A percentile compares a stretch with the other conserved stretches of the same genome.
phyloP scores from a whole-genome alignment of 495 filamentous ascomycete species.

The Xylaria curta region DNA sequence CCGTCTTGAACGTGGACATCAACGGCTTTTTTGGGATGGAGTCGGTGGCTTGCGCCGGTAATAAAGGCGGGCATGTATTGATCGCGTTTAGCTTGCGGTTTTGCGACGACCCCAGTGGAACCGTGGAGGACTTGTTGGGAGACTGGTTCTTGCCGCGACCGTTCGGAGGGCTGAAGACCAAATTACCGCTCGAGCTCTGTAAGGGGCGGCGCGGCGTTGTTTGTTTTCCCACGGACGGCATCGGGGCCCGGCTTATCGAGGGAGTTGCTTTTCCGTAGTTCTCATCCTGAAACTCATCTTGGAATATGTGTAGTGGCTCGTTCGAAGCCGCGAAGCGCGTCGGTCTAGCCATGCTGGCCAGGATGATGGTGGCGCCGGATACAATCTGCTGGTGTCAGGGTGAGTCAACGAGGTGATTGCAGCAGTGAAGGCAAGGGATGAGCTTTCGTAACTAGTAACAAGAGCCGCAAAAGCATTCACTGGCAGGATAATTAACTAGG shows the following conservation, averaged over 20 bases:
- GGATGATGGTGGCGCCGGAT: slow-evolving; percentile 22
- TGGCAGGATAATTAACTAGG: slow-evolving; percentile 23
- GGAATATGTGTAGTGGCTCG: slow-evolving; percentile 67
- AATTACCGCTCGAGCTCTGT: slow-evolving; percentile 58
- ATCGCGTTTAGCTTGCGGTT: slow-evolving; percentile 60
- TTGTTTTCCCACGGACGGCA: slow-evolving; percentile 54
- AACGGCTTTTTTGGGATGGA: slow-evolving; percentile 81
- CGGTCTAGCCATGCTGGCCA: slow-evolving; percentile 56
- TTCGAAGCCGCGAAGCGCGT: slow-evolving; percentile 63
- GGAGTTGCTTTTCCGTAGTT: slow-evolving; percentile 50
- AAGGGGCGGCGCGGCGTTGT: slow-evolving; percentile 51
- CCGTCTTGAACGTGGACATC: slow-evolving; percentile 64
- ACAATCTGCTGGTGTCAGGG: slow-evolving; percentile 8
- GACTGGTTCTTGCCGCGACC: slow-evolving; percentile 60
- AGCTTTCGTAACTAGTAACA: neutral
- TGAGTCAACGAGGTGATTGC: slow-evolving; percentile 14
- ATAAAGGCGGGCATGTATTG: slow-evolving; percentile 73
- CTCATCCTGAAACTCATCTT: slow-evolving; percentile 57
- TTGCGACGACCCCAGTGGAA: slow-evolving; percentile 52
- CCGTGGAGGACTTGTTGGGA: slow-evolving; percentile 56
- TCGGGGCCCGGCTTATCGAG: slow-evolving; percentile 58
- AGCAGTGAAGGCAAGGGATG: slow-evolving; percentile 20
- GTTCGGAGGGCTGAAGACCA: slow-evolving; percentile 63
- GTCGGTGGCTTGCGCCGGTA: slow-evolving; percentile 74
- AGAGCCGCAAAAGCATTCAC: neutral